phyloP scores from a whole-genome alignment of 148 eudicot genomes.

The Salicornia ramosissima region DNA sequence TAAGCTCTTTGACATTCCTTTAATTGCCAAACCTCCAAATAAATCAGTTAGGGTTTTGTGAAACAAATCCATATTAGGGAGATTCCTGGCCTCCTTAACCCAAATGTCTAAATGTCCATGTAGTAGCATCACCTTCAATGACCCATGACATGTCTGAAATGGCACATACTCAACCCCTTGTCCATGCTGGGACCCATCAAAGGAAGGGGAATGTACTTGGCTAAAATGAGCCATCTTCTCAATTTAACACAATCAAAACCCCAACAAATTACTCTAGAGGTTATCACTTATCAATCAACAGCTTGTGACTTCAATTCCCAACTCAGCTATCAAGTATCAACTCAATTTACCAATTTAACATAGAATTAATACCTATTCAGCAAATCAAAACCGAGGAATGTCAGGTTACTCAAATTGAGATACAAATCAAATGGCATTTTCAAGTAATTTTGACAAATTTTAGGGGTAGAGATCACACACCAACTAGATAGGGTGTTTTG shows the following conservation, averaged over 20 bases:
- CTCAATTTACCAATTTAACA: neutral
- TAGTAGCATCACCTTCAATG: conserved; percentile 49
- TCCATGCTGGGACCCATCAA: conserved; percentile 35
- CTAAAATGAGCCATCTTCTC: conserved; percentile 34
- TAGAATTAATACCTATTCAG: neutral
- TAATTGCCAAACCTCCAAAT: conserved; percentile 29
- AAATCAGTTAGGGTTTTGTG: conserved; percentile 47
- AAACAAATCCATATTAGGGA: conserved; percentile 77
- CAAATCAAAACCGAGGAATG: neutral
- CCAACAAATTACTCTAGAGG: too few relatives aligned
- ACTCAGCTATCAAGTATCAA: too few relatives aligned
- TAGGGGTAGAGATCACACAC: too few relatives aligned
- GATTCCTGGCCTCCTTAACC: conserved; percentile 69
- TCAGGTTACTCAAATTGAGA: too few relatives aligned
- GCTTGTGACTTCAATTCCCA: too few relatives aligned
- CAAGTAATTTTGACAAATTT: too few relatives aligned
- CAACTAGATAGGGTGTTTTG: too few relatives aligned
- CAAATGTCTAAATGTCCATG: conserved; percentile 93
- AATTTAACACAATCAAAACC: conserved; percentile 6
- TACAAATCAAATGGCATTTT: too few relatives aligned
- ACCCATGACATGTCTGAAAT: conserved; percentile 50
- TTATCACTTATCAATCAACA: too few relatives aligned
- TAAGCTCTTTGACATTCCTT: conserved; percentile 21
- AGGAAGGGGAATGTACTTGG: conserved; percentile 21
- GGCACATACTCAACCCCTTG: conserved; percentile 51